Evolutionary conservation across 306 rosid species (phyloP).

Genomic region (Castanea crenata): DNA sequence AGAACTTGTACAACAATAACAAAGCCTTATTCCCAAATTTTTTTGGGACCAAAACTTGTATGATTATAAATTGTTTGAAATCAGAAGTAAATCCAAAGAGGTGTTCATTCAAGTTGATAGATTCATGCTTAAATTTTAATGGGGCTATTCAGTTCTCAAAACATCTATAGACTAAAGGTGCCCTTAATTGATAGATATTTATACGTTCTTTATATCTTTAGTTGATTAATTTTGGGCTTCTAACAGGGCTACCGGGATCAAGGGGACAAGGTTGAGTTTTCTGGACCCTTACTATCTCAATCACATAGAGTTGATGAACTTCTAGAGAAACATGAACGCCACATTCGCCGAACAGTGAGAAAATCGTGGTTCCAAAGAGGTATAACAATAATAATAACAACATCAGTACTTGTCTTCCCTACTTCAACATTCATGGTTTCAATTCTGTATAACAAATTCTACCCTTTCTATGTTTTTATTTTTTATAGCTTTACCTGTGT

Average conservation of each 20-base stretch:
- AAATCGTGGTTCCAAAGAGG: slow-evolving; percentile 97
- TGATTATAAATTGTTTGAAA: neutral
- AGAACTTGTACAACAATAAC: neutral
- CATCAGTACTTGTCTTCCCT: neutral
- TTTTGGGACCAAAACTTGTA: neutral
- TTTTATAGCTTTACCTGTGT: no score
- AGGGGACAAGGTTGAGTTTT: slow-evolving; percentile 84
- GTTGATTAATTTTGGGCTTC: slow-evolving; percentile 13
- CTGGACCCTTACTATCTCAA: slow-evolving; percentile 90
- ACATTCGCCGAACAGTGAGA: slow-evolving; percentile 63
- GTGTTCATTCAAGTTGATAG: slow-evolving; percentile 1
- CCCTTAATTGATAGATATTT: neutral
- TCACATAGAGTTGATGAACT: slow-evolving; percentile 87
- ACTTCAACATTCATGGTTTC: neutral
- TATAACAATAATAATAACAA: slow-evolving; percentile 11
- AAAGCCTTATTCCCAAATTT: neutral
- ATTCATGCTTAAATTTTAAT: neutral
- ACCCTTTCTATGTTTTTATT: no score
- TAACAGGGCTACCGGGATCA: slow-evolving; percentile 73
- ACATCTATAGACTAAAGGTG: neutral
- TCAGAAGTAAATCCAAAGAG: neutral
- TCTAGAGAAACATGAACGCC: slow-evolving; percentile 87
- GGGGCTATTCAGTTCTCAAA: neutral
- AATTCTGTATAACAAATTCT: neutral
- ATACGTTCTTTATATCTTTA: neutral